A percentile compares a stretch with the other conserved stretches of the same genome.
These are phyloP conservation scores for Tremella yokohamensis DNA, from an alignment of 768 basidiomycete genomes.

Conservation along the genomic window DNA sequence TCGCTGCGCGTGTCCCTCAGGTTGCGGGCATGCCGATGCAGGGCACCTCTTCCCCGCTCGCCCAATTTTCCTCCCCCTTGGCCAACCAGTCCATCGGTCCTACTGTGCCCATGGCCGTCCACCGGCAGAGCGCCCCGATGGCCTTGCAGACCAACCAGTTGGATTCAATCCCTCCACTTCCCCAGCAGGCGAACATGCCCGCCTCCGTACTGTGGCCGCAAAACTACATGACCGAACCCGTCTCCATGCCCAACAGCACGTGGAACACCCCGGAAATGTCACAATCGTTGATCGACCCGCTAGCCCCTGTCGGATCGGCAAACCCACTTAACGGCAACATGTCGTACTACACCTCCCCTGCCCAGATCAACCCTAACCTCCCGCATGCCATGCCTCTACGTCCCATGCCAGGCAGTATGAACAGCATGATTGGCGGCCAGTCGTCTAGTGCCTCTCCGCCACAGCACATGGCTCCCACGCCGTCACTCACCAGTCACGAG, in stretches of 20 bases:
- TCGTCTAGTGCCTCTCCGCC: slow-evolving; percentile 8
- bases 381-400: neutral
- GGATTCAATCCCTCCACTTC: neutral
- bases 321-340: neutral
- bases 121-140: neutral
- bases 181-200: neutral
- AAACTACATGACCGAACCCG: neutral
- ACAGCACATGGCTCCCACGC: slow-evolving; percentile 24
- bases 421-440: neutral
- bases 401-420: neutral
- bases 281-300: neutral
- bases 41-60: slow-evolving; percentile 27
- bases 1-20: neutral
- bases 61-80: slow-evolving; percentile 33
- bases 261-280: slow-evolving; percentile 1
- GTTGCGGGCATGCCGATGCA: slow-evolving; percentile 4
- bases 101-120: neutral
- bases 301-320: neutral
- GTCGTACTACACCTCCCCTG: neutral
- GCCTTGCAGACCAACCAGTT: neutral
- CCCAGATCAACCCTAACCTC: neutral
- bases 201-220: neutral
- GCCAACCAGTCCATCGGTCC: slow-evolving; percentile 6
- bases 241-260: slow-evolving; percentile 2
- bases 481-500: slow-evolving; percentile 34